Base-by-base conservation (phyloP, 306 rosid genomes). In the Carpinus fangiana region DNA sequence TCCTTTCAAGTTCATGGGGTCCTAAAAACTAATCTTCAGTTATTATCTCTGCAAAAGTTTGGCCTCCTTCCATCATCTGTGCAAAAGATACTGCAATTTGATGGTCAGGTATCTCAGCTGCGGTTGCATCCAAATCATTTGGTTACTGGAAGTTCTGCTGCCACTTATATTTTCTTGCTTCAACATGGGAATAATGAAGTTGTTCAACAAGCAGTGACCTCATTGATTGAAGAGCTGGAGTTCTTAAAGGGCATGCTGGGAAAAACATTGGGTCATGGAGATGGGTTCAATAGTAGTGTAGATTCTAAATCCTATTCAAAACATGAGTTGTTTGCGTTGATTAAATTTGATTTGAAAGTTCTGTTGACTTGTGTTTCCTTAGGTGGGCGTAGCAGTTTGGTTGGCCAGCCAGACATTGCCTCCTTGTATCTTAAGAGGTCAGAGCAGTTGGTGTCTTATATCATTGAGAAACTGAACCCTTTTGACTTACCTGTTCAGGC, bases 131-230 rank as follows among this genome's bases (percentile, higher is more conserved):
- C 97, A 0, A 94, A 92, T 92, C 94, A 90, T 81, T 81, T 90
- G 73, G 91, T 94, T 26, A 90, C 98, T 0, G 94, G 94, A 55
- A 89, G 97, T 84, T 83, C 94, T 61, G 96, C 97, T 59, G 98
- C 96, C 79, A 94, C 97, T 74, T 94, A 92, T 84, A 83, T 92
- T 77, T 94, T 92, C 86, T 74, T 94, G 84, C 98, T 94, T 87
- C 97, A 94, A 76, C 97, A 94, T 21, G 90, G 88, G 83, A 94
- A 90, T 82, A 43, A 82, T 76, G 98, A 94, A 83, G 93, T 94
- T 81, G 98, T 92, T 12, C 86, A 94, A 73, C 92, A 87, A 84
- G 83, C 90, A 46, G 73, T 92, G 73, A 59, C 85, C 72, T 84
- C 79, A 55, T 76, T 94, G 88, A 82, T 64, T 48, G 90, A 92